A percentile compares a stretch with the other conserved stretches of the same genome.
These are phyloP conservation scores for Leccinum truebloodii DNA, from an alignment of 768 basidiomycete species.

Conservation along the genomic window DNA sequence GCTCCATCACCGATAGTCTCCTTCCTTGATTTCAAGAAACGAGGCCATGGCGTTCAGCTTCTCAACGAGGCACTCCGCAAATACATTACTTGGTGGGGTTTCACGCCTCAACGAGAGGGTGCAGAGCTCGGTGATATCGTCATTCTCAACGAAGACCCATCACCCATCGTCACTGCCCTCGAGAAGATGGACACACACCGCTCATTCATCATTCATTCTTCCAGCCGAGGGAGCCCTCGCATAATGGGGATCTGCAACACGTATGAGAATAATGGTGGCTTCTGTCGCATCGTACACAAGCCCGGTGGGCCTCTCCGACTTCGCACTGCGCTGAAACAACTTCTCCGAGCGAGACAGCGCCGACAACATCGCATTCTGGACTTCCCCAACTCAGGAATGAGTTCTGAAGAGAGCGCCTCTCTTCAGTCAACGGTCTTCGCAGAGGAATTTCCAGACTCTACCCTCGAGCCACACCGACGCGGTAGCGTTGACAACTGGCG, in stretches of 20 bases:
- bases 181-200: slow-evolving; percentile 54
- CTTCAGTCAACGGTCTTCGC: slow-evolving; percentile 31
- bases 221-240: slow-evolving; percentile 63
- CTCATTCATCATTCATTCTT: slow-evolving; percentile 76
- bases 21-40: slow-evolving; percentile 68
- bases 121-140: slow-evolving; percentile 66
- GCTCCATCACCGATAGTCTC: slow-evolving; percentile 54
- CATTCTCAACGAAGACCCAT: slow-evolving; percentile 78
- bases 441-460: slow-evolving; percentile 22
- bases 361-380: slow-evolving; percentile 27
- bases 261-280: slow-evolving; percentile 80
- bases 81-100: slow-evolving; percentile 80
- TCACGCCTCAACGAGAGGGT: slow-evolving; percentile 46
- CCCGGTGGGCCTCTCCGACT: slow-evolving; percentile 83
- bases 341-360: slow-evolving; percentile 34
- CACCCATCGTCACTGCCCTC: slow-evolving; percentile 56
- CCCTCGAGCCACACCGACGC: slow-evolving; percentile 28
- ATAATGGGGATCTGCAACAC: slow-evolving; percentile 64
- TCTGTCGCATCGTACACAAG: slow-evolving; percentile 88
- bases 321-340: slow-evolving; percentile 57
- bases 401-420: slow-evolving; percentile 30
- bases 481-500: slow-evolving; percentile 36
- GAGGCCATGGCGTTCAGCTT: slow-evolving; percentile 66
- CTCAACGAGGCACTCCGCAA: slow-evolving; percentile 58
- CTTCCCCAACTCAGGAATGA: slow-evolving; percentile 18